These are phyloP conservation scores for Blumeria graminis DNA, from an alignment of 2,329 filamentous ascomycete genomes.

Conservation along the genomic window DNA sequence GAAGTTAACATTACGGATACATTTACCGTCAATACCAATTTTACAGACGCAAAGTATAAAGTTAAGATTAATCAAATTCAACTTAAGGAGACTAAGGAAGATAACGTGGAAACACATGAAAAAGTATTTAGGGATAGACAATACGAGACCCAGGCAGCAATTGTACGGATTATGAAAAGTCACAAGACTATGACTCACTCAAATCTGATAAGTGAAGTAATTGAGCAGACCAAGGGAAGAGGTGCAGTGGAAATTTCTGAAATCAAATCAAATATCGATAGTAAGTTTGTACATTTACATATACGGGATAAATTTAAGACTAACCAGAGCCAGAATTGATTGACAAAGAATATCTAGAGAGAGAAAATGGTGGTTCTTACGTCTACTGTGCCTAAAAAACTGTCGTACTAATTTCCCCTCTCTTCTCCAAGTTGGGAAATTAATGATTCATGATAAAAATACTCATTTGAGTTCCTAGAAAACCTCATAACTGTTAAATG, in stretches of 20 bases:
- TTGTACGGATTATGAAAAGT: constrained; percentile 93
- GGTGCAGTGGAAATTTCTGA: constrained; percentile 66
- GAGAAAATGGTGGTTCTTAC: constrained; percentile 41
- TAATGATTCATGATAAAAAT: too few species aligned
- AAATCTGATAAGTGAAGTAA: constrained; percentile 79
- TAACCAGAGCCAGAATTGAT: constrained; percentile 33
- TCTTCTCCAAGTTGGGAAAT: too few species aligned
- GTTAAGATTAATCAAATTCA: constrained; percentile 99
- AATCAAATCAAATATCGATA: constrained; percentile 95
- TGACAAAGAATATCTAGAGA: constrained; percentile 81
- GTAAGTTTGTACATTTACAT: constrained; percentile 23
- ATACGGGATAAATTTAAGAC: constrained; percentile 3
- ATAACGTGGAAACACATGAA: constrained; percentile 86
- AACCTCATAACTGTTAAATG: too few species aligned
- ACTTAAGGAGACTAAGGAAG: constrained; percentile 80
- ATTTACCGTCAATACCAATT: constrained; percentile 58
- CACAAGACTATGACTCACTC: constrained; percentile 66
- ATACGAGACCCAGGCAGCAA: constrained; percentile 90
- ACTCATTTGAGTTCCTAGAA: too few species aligned
- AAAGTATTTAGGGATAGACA: constrained; percentile 71
- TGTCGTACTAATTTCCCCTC: too few species aligned
- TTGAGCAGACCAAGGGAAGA: constrained; percentile 65
- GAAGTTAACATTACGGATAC: constrained; percentile 60
- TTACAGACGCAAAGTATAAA: constrained; percentile 60
- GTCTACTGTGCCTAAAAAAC: constrained; percentile 37